Conservation (phyloP, 176 grass and related monocot species). For the Triticum monococcum region DNA sequence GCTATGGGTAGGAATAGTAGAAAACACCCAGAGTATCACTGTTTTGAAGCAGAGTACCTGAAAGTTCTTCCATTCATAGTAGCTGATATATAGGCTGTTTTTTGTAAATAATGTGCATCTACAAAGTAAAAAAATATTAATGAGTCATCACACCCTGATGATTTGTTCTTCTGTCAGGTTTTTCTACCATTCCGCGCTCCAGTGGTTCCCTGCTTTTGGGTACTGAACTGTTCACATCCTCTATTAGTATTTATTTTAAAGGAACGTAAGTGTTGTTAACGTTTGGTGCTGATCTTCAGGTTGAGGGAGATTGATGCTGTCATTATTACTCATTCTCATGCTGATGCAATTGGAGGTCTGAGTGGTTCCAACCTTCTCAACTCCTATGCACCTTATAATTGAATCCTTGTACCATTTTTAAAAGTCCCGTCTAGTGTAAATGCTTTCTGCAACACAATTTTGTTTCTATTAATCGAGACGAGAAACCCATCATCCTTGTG, state of each 20-base stretch:
- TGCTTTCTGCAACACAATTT: background rate
- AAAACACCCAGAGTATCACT: no score
- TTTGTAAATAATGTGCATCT: background rate
- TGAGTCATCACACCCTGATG: background rate
- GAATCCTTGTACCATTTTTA: background rate
- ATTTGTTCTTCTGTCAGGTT: conserved; percentile 54
- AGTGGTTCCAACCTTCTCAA: conserved; percentile 2
- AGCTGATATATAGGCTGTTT: background rate
- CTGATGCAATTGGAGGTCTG: conserved; percentile 94
- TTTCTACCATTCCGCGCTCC: conserved; percentile 82
- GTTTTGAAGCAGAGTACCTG: no score
- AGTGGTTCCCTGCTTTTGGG: conserved; percentile 89
- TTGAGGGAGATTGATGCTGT: conserved; percentile 77
- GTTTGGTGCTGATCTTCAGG: conserved; percentile 33
- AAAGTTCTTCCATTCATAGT: background rate
- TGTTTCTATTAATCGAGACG: background rate
- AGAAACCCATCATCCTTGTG: conserved; percentile 13
- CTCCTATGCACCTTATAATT: background rate
- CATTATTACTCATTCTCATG: conserved; percentile 94
- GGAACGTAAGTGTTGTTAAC: conserved; percentile 10
- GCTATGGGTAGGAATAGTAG: no score
- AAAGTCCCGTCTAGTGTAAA: background rate
- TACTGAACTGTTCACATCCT: conserved; percentile 9
- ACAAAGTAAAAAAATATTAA: background rate
- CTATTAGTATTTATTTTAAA: background rate